Percentiles rank a stretch among this genome's conserved stretches.
These are phyloP conservation scores for Rhodosporidiobolus odoratus DNA, from an alignment of 768 basidiomycete genomes.

Conservation along the genomic window DNA sequence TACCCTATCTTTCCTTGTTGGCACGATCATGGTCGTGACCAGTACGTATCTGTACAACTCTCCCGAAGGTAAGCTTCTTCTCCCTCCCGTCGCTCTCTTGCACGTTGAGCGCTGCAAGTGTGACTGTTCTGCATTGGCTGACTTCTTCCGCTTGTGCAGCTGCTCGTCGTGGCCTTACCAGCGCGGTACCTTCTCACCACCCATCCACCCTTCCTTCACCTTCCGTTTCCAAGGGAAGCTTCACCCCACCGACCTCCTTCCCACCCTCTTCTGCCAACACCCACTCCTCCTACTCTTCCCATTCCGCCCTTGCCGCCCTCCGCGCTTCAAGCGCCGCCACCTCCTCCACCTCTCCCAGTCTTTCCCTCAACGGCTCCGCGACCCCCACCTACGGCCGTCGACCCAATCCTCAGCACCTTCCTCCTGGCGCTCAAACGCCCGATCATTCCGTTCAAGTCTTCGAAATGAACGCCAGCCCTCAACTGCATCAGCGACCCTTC, in stretches of 20 bases:
- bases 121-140: neutral
- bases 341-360: neutral
- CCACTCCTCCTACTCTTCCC: neutral
- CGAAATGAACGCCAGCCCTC: neutral
- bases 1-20: constrained; percentile 76
- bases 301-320: neutral
- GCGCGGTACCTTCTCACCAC: neutral
- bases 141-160: neutral
- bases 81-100: neutral
- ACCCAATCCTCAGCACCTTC: constrained; percentile 8
- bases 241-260: neutral
- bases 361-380: neutral
- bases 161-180: neutral
- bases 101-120: too few species aligned
- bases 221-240: constrained; percentile 1
- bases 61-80: constrained; percentile 47
- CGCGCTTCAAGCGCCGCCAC: neutral
- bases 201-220: constrained; percentile 15
- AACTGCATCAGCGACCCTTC: neutral
- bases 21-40: constrained; percentile 72
- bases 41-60: constrained; percentile 92
- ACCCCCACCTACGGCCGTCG: constrained; percentile 18
- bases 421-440: constrained; percentile 25
- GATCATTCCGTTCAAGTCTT: constrained; percentile 8
- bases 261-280: neutral